Conservation (phyloP, 345 rosid species). For the Ceriops decandra region DNA sequence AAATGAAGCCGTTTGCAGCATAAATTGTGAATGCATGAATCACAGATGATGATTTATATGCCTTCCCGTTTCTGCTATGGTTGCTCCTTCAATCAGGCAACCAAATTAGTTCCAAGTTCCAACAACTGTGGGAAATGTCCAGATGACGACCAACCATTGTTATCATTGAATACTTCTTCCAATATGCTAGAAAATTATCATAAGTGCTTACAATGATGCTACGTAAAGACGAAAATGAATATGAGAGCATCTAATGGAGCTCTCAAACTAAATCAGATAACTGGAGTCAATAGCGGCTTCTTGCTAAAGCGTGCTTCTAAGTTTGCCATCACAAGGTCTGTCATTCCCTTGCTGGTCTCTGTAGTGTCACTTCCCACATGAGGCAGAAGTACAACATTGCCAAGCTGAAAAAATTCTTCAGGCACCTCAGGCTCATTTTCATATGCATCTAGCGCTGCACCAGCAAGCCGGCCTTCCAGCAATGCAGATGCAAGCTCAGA, state of each 20-base stretch:
- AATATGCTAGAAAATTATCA: no score
- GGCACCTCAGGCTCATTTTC: slow-evolving; percentile 59
- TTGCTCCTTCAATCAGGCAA: no score
- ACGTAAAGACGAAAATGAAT: neutral
- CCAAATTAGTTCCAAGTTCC: no score
- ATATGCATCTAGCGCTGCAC: slow-evolving; percentile 60
- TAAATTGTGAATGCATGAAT: no score
- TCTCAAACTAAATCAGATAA: slow-evolving; percentile 3
- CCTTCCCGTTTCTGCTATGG: no score
- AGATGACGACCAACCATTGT: no score
- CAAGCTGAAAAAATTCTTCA: slow-evolving; percentile 40
- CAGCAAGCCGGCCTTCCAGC: slow-evolving; percentile 53
- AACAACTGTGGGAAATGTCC: no score
- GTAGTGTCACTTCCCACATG: slow-evolving; percentile 49
- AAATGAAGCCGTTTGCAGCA: no score
- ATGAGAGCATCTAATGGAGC: no score
- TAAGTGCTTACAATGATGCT: neutral
- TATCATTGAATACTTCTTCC: no score
- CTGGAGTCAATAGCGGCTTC: slow-evolving; percentile 24
- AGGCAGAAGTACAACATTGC: slow-evolving; percentile 57
- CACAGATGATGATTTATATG: no score
- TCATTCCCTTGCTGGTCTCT: slow-evolving; percentile 28
- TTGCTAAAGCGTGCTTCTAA: slow-evolving; percentile 22
- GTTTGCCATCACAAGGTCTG: slow-evolving; percentile 26
- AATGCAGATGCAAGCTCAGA: slow-evolving; percentile 57